Conservation (phyloP, 768 basidiomycete genomes). For the Agrocybe chaxingu region DNA sequence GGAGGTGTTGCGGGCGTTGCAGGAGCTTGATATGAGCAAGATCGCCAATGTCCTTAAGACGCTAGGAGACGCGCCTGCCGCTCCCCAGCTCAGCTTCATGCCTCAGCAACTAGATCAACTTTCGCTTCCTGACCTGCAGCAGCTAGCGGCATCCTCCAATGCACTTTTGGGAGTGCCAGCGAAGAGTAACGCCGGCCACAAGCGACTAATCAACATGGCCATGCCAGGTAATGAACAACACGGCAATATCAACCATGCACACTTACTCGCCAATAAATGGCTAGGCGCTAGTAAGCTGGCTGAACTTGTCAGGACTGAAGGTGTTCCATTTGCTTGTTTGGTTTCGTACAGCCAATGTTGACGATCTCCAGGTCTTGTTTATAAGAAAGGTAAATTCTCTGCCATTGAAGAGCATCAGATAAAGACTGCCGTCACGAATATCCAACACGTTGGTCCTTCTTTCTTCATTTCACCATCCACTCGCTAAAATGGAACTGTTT, state of each 20-base stretch:
- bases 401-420: constrained; percentile 72
- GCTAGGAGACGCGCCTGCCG: constrained; percentile 53
- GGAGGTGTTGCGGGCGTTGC: constrained; percentile 68
- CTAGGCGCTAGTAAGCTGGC: constrained; percentile 64
- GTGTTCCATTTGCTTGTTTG: constrained; percentile 28
- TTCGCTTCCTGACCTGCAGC: constrained; percentile 33
- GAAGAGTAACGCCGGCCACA: constrained; percentile 28
- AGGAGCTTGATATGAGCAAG: constrained; percentile 70
- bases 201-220: constrained; percentile 39
- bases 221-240: constrained; percentile 37
- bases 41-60: constrained; percentile 65
- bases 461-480: not conserved
- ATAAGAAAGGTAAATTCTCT: constrained; percentile 87
- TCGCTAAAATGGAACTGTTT: constrained; percentile 2
- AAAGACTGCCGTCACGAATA: constrained; percentile 59
- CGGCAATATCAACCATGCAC: constrained; percentile 54
- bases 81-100: constrained; percentile 19
- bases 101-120: constrained; percentile 18
- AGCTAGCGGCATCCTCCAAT: constrained; percentile 40
- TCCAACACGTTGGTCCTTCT: constrained; percentile 47
- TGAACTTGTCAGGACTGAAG: constrained; percentile 66
- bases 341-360: not conserved
- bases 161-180: constrained; percentile 38
- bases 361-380: constrained; percentile 59
- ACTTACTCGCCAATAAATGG: constrained; percentile 78